Conservation (phyloP, 192 early-diverging fungal species). For the Dissophora ornata region DNA sequence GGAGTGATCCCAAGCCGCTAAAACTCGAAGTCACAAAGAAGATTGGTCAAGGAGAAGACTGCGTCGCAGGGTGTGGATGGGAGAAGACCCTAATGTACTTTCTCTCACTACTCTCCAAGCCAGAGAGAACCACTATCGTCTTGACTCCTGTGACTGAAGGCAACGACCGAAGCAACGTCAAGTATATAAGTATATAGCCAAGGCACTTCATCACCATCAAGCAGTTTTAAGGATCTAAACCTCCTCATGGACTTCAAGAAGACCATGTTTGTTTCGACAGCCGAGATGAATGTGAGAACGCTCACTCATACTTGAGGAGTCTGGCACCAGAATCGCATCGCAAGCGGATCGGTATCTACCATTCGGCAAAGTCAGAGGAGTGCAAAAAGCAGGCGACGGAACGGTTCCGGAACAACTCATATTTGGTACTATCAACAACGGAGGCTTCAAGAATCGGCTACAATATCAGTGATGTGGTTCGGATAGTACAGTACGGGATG, state of each 20-base stretch:
- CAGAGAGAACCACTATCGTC: not conserved
- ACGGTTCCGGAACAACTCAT: not conserved
- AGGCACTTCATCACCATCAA: not conserved
- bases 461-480: slow-evolving; percentile 13
- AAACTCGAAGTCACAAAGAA: not conserved
- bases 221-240: slow-evolving; percentile 1
- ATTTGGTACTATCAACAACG: slow-evolving; percentile 1
- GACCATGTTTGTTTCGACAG: slow-evolving; percentile 13
- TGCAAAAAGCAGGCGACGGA: not conserved
- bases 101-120: not conserved
- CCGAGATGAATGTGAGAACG: not conserved
- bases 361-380: slow-evolving; percentile 5
- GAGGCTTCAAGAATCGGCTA: slow-evolving; percentile 22
- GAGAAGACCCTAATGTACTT: slow-evolving; percentile 1
- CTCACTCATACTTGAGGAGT: not conserved
- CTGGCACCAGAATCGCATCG: not conserved
- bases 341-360: not conserved
- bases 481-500: slow-evolving; percentile 12
- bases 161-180: slow-evolving; percentile 11
- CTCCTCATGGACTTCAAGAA: slow-evolving; percentile 1
- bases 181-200: slow-evolving; percentile 1
- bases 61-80: not conserved
- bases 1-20: not conserved
- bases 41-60: not conserved
- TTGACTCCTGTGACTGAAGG: not conserved